Base-by-base conservation (phyloP, 208 protist species). In the Zelonia costaricensis region DNA sequence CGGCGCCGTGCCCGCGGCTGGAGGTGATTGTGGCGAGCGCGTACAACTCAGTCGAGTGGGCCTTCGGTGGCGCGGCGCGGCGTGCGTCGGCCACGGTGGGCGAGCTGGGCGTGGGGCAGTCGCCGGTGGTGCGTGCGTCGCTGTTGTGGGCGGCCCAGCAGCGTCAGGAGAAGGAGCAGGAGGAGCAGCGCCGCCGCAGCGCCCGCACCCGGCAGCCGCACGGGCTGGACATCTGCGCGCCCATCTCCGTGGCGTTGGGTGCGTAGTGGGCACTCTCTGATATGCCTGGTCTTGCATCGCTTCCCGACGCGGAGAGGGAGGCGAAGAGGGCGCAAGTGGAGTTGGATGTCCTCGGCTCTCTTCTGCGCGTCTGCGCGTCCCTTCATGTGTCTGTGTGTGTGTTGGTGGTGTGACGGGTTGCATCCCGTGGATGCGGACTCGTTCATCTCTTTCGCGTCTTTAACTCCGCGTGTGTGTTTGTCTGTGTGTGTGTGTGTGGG, bases 1-100 rank as follows among this genome's bases (percentile, higher is more conserved):
- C 36, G 0, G 30, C 10, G 15, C 60, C 28, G 12, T 8, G 25
- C 12, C 52, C 28, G 13, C 48, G 38, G 6, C 42, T 74, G 22
- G 60, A 68, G 53, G 59, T 74, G 43, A 60, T 74, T 13, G 60
- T 74, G 18, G 45, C 60, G 35, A 68, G 38, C 23, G 27, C 44
- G 9, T 74, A 74, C 54, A 64, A 63, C 60, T 22, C 68, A 25
- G 31, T 62, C 39, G 60, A 74, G 60, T 74, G 68, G 54, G 53
- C 54, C 23, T 63, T 68, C 28, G 61, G 45, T 0, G 59, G 59
- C 2, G 68, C 55, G 47, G 60, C 60, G 39, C 68, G 60, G 1
- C 68, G 60, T 4, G 36, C 46, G 12, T 58, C 47, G 4, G 42
- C 59, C 10, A 10, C 22, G 33, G 18, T 15, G 31, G 18, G n/a